Evolutionary conservation across 192 early-diverging fungal species (phyloP).

Genomic region (Umbelopsis ramanniana): DNA sequence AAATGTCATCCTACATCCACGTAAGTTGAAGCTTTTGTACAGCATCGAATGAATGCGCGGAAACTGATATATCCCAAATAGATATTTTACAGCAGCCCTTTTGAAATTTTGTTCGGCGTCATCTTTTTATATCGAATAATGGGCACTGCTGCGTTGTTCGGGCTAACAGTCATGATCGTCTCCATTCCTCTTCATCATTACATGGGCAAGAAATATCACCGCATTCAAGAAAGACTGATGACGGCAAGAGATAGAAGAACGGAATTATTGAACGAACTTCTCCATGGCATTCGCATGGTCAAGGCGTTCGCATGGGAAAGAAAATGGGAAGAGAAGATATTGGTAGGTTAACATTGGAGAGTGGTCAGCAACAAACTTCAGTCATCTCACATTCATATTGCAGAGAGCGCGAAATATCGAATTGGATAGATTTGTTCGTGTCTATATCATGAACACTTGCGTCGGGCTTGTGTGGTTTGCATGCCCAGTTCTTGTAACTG

Average conservation of each 20-base stretch:
- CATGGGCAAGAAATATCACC: conserved; percentile 56
- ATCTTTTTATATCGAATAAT: conserved; percentile 74
- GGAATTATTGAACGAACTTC: conserved; percentile 75
- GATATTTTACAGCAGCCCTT: conserved; percentile 65
- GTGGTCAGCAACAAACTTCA: background rate
- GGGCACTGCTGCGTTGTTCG: conserved; percentile 79
- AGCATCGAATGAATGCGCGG: background rate
- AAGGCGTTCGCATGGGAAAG: conserved; percentile 87
- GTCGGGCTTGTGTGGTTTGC: conserved; percentile 56
- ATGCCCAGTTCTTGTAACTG: conserved; percentile 60
- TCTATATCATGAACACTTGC: conserved; percentile 39
- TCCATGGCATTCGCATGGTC: conserved; percentile 81
- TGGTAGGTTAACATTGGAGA: conserved; percentile 36
- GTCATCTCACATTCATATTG: background rate
- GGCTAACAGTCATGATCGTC: conserved; percentile 70
- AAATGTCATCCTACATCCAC: conserved; percentile 61
- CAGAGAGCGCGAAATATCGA: conserved; percentile 35
- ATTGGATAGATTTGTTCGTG: conserved; percentile 36
- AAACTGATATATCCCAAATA: background rate
- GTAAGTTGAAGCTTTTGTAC: conserved; percentile 29
- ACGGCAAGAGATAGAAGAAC: conserved; percentile 76
- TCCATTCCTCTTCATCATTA: conserved; percentile 65
- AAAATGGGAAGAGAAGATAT: conserved; percentile 71
- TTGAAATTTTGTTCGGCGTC: conserved; percentile 70
- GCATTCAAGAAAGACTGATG: conserved; percentile 58